Percentiles rank a stretch among this genome's conserved stretches.
These are phyloP conservation scores for Pseudoscleropodium purum DNA, from an alignment of 225 moss, liverwort and hornwort genomes.

Conservation along the genomic window DNA sequence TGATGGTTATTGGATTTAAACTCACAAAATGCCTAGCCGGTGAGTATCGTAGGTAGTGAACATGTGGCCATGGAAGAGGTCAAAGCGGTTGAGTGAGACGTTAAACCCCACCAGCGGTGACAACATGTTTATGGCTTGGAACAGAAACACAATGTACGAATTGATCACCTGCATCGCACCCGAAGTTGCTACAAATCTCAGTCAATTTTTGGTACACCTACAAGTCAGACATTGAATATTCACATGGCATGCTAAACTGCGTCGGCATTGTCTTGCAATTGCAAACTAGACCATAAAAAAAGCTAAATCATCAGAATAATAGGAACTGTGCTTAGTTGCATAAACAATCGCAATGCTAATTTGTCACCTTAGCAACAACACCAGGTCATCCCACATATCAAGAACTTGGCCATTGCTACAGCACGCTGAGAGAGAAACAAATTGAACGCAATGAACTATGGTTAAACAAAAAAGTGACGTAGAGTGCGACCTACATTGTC, in stretches of 20 bases:
- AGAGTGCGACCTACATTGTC: constrained; percentile 31
- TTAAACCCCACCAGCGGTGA: constrained; percentile 76
- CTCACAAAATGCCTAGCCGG: constrained; percentile 89
- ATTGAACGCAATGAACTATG: background rate
- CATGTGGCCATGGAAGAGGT: constrained; percentile 96
- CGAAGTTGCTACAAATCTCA: background rate
- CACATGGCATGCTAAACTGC: background rate
- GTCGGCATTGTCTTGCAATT: background rate
- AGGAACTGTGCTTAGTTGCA: background rate
- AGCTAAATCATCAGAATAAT: background rate
- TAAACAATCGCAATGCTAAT: background rate
- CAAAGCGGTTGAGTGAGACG: constrained; percentile 80
- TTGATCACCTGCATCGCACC: constrained; percentile 56
- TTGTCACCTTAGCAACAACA: background rate
- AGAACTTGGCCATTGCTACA: background rate
- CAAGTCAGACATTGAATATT: background rate
- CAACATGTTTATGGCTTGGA: constrained; percentile 59
- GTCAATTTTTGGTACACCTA: background rate
- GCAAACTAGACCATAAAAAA: background rate
- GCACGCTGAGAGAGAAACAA: background rate
- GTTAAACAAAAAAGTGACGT: background rate
- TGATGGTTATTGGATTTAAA: background rate
- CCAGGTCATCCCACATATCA: background rate
- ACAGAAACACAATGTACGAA: constrained; percentile 65
- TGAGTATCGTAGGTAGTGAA: constrained; percentile 72